Evolutionary conservation across 75 land plant species (phyloP).

Genomic region (Cupressus sempervirens): DNA sequence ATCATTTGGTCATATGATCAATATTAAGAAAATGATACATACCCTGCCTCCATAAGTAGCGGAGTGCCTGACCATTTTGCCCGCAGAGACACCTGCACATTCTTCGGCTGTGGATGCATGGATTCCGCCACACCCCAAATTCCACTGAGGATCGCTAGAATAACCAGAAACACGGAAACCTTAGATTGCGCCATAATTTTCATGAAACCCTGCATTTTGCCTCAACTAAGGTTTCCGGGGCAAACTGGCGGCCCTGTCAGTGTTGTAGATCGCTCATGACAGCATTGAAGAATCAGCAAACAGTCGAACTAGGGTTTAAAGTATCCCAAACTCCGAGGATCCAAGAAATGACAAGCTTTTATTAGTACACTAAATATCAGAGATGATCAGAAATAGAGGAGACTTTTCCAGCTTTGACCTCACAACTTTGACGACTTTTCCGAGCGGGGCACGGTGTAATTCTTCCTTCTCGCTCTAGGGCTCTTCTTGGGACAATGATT

Average conservation of each 20-base stretch:
- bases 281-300: neutral
- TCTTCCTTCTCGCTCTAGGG: too few relatives aligned
- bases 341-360: neutral
- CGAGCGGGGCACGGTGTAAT: neutral
- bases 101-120: conserved; percentile 48
- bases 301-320: neutral
- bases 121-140: conserved; percentile 20
- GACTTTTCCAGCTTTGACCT: neutral
- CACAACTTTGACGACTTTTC: neutral
- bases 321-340: neutral
- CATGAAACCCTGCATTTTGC: neutral
- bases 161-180: conserved; percentile 9
- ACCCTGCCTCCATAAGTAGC: conserved; percentile 88
- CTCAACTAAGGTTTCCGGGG: neutral
- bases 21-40: neutral
- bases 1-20: neutral
- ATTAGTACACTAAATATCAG: neutral
- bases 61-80: conserved; percentile 94
- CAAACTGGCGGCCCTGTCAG: neutral
- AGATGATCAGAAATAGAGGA: neutral
- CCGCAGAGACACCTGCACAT: conserved; percentile 87
- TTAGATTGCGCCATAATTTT: conserved; percentile 14
- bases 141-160: conserved; percentile 19
- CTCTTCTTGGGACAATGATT: too few relatives aligned
- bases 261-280: neutral